phyloP scores from a whole-genome alignment of 495 filamentous ascomycete genomes.

The Tetracladium marchalianum region DNA sequence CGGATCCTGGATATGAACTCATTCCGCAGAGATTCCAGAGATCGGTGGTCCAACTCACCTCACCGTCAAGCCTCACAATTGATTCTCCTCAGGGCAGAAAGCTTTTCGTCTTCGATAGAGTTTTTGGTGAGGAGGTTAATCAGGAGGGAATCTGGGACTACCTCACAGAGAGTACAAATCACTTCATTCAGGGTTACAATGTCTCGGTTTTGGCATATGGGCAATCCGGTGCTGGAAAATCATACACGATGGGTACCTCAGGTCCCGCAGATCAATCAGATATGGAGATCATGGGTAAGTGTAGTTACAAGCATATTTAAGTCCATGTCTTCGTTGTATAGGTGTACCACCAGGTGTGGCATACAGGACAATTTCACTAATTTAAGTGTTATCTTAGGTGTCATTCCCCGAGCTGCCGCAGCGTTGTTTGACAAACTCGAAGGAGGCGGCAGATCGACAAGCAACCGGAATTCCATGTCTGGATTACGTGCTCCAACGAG shows the following conservation, averaged over 20 bases:
- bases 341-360: background rate
- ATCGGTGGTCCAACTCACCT: conserved; percentile 82
- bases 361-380: conserved; percentile 3
- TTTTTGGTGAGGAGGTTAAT: conserved; percentile 73
- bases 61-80: conserved; percentile 73
- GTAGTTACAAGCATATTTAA: background rate
- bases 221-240: conserved; percentile 99
- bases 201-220: conserved; percentile 96
- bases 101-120: conserved; percentile 89
- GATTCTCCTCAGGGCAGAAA: conserved; percentile 89
- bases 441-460: conserved; percentile 28
- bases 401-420: conserved; percentile 84
- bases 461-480: conserved; percentile 57
- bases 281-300: conserved; percentile 67
- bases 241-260: conserved; percentile 97
- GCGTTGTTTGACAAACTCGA: conserved; percentile 84
- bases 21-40: conserved; percentile 93
- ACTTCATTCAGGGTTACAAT: conserved; percentile 96
- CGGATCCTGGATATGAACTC: conserved; percentile 86
- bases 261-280: conserved; percentile 76
- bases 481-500: conserved; percentile 73
- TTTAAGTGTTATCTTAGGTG: conserved; percentile 44
- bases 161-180: conserved; percentile 76
- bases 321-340: background rate
- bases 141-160: conserved; percentile 97